Percentiles rank a stretch among this genome's conserved stretches.
Conservation (phyloP, 805 yeast species). For the Ogataea sp. region DNA sequence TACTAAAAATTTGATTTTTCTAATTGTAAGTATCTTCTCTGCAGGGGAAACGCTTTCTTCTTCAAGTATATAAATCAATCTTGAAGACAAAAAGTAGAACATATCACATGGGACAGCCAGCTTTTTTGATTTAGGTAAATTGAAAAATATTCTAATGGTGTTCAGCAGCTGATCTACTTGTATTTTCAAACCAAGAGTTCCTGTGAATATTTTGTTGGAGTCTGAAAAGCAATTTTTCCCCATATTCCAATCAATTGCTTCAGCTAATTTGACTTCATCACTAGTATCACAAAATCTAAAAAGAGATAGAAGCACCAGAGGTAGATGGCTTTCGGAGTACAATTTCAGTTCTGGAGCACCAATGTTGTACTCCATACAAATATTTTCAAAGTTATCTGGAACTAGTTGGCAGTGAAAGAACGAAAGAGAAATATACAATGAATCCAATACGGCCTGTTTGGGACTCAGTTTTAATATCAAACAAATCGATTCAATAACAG, state of each 20-base stretch:
- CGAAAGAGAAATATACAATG: constrained; percentile 29
- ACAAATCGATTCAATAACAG: constrained; percentile 8
- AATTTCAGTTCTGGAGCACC: too few species aligned
- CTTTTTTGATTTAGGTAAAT: too few species aligned
- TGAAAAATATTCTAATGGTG: too few species aligned
- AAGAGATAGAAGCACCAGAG: constrained; percentile 18
- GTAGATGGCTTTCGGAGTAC: constrained; percentile 15
- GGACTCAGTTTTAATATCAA: constrained; percentile 3
- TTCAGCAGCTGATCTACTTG: too few species aligned
- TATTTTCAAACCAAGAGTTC: too few species aligned
- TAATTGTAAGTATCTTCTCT: not conserved
- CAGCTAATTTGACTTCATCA: too few species aligned
- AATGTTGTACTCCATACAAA: too few species aligned
- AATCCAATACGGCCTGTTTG: constrained; percentile 12
- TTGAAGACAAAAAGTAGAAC: not conserved
- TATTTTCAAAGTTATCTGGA: too few species aligned
- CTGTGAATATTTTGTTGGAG: too few species aligned
- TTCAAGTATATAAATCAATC: constrained; percentile 10
- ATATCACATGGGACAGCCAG: constrained; percentile 16
- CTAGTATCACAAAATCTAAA: constrained; percentile 29
- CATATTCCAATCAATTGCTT: too few species aligned
- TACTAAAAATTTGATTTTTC: not conserved
- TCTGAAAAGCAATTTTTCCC: too few species aligned
- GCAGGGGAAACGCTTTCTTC: not conserved
- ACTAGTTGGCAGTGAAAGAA: too few species aligned